phyloP scores from a whole-genome alignment of 2,329 filamentous ascomycete genomes.

The Pyrenophora teres region DNA sequence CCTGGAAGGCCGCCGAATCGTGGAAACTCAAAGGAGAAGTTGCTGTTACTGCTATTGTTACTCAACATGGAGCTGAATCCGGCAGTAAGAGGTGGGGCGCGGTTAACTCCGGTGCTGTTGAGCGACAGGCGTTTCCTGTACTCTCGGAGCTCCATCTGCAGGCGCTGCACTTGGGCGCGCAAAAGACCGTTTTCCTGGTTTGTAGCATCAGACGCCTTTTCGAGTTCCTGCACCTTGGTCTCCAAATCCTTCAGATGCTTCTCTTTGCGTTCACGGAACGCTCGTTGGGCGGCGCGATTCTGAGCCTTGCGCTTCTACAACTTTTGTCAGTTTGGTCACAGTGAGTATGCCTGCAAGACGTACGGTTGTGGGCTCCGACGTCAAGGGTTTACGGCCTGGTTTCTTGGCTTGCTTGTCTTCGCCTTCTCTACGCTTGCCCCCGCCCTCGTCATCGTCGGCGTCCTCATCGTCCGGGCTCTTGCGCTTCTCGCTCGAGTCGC shows the following conservation, averaged over 20 bases:
- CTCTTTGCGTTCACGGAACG: slow-evolving; percentile 67
- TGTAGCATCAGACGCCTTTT: slow-evolving; percentile 80
- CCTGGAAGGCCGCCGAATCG: slow-evolving; percentile 79
- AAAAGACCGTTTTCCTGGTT: slow-evolving; percentile 85
- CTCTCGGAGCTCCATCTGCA: slow-evolving; percentile 83
- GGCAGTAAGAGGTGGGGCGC: slow-evolving; percentile 54
- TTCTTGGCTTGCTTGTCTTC: slow-evolving; percentile 91
- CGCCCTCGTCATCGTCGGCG: slow-evolving; percentile 64
- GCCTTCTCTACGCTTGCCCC: slow-evolving; percentile 78
- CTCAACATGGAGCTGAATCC: slow-evolving; percentile 53
- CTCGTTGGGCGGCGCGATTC: slow-evolving; percentile 65
- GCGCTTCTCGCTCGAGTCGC: slow-evolving; percentile 62
- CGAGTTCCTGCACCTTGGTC: slow-evolving; percentile 66
- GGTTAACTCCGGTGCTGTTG: slow-evolving; percentile 54
- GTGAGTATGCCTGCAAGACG: slow-evolving; percentile 50
- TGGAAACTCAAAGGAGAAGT: slow-evolving; percentile 95
- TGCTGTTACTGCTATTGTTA: slow-evolving; percentile 70
- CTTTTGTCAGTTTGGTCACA: slow-evolving; percentile 27
- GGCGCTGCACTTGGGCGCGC: slow-evolving; percentile 83
- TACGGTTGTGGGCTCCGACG: slow-evolving; percentile 94
- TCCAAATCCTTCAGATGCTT: slow-evolving; percentile 72
- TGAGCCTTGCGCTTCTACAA: slow-evolving; percentile 86
- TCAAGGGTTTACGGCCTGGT: slow-evolving; percentile 92
- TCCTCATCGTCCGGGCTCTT: slow-evolving; percentile 74
- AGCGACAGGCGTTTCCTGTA: slow-evolving; percentile 85